Percentiles rank a stretch among this genome's conserved stretches.
phyloP scores from a whole-genome alignment of 352 stramenopile species.

The Globisporangium spiculum region DNA sequence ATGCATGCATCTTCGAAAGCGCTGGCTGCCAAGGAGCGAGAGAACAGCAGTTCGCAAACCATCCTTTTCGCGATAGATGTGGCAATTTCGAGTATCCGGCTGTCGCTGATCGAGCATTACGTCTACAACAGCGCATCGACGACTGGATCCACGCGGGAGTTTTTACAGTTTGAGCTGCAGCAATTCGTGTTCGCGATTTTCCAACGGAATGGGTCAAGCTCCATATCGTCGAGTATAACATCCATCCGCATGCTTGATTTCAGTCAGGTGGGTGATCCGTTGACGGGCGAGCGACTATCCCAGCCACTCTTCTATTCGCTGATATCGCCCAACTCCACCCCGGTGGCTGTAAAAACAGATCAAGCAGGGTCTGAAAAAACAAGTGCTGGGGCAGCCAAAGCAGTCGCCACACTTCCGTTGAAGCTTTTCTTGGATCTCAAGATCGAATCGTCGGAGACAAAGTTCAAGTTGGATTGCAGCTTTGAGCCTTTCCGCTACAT shows the following conservation, averaged over 20 bases:
- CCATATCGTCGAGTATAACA: slow-evolving; percentile 51
- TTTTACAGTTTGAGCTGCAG: slow-evolving; percentile 68
- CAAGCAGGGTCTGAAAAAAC: not conserved
- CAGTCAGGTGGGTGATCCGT: slow-evolving; percentile 26
- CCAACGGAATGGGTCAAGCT: slow-evolving; percentile 48
- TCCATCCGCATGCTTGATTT: slow-evolving; percentile 72
- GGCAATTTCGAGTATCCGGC: slow-evolving; percentile 53
- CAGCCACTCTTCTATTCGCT: slow-evolving; percentile 46
- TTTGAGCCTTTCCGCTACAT: slow-evolving; percentile 72
- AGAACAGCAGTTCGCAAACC: slow-evolving; percentile 45
- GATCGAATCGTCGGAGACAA: slow-evolving; percentile 55
- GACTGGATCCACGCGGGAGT: slow-evolving; percentile 34
- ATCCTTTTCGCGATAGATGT: slow-evolving; percentile 68
- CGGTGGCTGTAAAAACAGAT: slow-evolving; percentile 20
- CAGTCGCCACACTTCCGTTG: slow-evolving; percentile 7
- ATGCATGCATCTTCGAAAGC: slow-evolving; percentile 53
- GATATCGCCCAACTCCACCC: not conserved
- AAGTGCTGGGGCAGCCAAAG: not conserved
- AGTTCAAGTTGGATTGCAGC: slow-evolving; percentile 50
- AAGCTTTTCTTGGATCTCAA: slow-evolving; percentile 47
- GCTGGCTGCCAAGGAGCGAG: slow-evolving; percentile 40
- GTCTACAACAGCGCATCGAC: slow-evolving; percentile 7
- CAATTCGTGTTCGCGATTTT: slow-evolving; percentile 66
- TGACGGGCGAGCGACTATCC: slow-evolving; percentile 13
- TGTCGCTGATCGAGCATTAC: slow-evolving; percentile 34